phyloP scores from a whole-genome alignment of 345 rosid species.

The Euclidium syriacum region DNA sequence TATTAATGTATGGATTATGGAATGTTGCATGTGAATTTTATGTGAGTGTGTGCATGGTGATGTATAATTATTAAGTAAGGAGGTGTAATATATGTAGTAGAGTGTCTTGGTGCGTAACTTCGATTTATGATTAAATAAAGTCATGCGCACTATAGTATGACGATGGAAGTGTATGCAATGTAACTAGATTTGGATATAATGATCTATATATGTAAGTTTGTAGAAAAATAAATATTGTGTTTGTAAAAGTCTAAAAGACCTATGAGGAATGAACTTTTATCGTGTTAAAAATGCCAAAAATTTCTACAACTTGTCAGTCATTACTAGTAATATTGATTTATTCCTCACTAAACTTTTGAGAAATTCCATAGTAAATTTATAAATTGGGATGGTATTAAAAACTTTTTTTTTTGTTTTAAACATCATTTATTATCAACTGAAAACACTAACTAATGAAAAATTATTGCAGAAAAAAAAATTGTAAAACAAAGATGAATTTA shows the following conservation, averaged over 20 bases:
- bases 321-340: too few species aligned
- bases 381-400: too few species aligned
- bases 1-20: not conserved
- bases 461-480: too few species aligned
- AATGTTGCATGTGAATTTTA: slow-evolving; percentile 11
- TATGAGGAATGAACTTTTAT: too few species aligned
- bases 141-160: slow-evolving; percentile 16
- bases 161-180: slow-evolving; percentile 22
- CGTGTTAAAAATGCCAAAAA: not conserved
- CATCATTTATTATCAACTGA: too few species aligned
- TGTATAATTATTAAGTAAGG: slow-evolving; percentile 17
- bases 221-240: slow-evolving; percentile 11
- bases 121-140: slow-evolving; percentile 13
- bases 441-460: too few species aligned
- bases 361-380: not conserved
- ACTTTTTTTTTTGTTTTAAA: too few species aligned
- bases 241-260: too few species aligned
- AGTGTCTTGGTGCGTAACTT: slow-evolving; percentile 19
- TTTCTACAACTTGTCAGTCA: too few species aligned
- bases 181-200: slow-evolving; percentile 4
- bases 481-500: too few species aligned
- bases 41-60: slow-evolving; percentile 8
- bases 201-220: not conserved
- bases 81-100: not conserved
- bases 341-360: not conserved